Evolutionary conservation across 73 alveolate species (phyloP), one percentile per base, ranked within the genome.

Genomic region (Paramecium sonneborni): DNA sequence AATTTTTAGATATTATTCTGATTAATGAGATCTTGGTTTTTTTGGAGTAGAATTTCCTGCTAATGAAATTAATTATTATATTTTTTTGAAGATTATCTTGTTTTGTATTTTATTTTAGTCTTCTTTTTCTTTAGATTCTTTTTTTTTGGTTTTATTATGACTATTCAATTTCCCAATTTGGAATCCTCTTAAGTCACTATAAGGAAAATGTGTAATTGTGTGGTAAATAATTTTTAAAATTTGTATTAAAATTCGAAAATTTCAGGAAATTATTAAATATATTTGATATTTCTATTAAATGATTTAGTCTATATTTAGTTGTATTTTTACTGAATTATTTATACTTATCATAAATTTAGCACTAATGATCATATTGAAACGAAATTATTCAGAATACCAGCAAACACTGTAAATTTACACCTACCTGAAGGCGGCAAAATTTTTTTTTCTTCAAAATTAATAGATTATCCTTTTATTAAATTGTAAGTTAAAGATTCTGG

Each of bases 391-490:
- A n/a, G n/a, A n/a, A n/a, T n/a, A n/a, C n/a, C n/a, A n/a, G n/a
- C n/a, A n/a, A n/a, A n/a, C n/a, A n/a, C 3, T 46, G 69, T 79
- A 79, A 79, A 46, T 79, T 79, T 23, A 79, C 90, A 18, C 68
- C 44, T 9, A n/a, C 14, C 44, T 9, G 70, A 39, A 43, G 76
- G 74, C 2, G 90, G 90, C 12, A 43, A 44, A 46, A 79, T 79
- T 3, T 21, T 21, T 0, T 21, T 79, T 21, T 30, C 76, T 10
- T 30, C 35, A 6, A 72, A 34, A 72, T 15, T 15, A 3, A 35
- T 9, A 15, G 86, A 72, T 7, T 32, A 72, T 38, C 57, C 44
- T 11, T 79, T 79, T 24, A 79, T 79, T 34, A 79, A 79, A 46
- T 24, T 79, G 3, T 41, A 26, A 14, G 90, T 79, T 7, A 39